A percentile compares a stretch with the other conserved stretches of the same genome.
phyloP scores from a whole-genome alignment of 805 yeast genomes.

The Ogataea paraovalis region DNA sequence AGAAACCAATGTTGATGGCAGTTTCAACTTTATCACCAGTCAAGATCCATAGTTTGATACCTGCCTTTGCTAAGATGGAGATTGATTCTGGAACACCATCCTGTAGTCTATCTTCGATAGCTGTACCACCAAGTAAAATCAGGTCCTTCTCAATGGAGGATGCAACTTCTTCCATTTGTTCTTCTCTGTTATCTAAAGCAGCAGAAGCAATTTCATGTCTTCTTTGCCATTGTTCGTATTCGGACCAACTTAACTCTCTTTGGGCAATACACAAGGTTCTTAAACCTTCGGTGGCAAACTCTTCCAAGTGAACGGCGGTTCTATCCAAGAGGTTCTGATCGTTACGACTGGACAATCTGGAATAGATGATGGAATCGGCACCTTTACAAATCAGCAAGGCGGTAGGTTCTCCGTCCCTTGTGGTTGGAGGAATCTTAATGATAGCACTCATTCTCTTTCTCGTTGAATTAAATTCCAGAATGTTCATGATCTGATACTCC shows the following conservation, averaged over 20 bases:
- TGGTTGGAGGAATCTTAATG: constrained; percentile 55
- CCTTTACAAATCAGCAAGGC: constrained; percentile 77
- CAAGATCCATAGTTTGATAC: constrained; percentile 80
- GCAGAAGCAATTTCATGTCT: constrained; percentile 64
- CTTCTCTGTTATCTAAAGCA: constrained; percentile 59
- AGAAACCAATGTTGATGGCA: constrained; percentile 82
- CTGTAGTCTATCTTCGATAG: constrained; percentile 80
- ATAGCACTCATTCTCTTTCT: constrained; percentile 87
- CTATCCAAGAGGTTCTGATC: constrained; percentile 43
- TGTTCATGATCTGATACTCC: constrained; percentile 68
- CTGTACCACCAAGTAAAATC: constrained; percentile 73
- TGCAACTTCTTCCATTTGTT: constrained; percentile 67
- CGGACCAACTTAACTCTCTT: constrained; percentile 57
- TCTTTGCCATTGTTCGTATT: constrained; percentile 60
- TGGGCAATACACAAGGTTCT: constrained; percentile 80
- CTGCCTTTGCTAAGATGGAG: constrained; percentile 64
- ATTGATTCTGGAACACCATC: constrained; percentile 86
- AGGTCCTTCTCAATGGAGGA: constrained; percentile 68
- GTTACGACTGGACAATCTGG: constrained; percentile 50
- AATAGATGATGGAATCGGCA: constrained; percentile 77
- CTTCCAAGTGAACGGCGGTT: constrained; percentile 72
- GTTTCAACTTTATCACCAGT: constrained; percentile 91
- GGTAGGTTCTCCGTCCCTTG: constrained; percentile 45
- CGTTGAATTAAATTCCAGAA: constrained; percentile 76
- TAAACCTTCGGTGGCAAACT: constrained; percentile 78